Conservation (phyloP, 2,329 filamentous ascomycete genomes). For the Ploettnerulaceae sp. region DNA sequence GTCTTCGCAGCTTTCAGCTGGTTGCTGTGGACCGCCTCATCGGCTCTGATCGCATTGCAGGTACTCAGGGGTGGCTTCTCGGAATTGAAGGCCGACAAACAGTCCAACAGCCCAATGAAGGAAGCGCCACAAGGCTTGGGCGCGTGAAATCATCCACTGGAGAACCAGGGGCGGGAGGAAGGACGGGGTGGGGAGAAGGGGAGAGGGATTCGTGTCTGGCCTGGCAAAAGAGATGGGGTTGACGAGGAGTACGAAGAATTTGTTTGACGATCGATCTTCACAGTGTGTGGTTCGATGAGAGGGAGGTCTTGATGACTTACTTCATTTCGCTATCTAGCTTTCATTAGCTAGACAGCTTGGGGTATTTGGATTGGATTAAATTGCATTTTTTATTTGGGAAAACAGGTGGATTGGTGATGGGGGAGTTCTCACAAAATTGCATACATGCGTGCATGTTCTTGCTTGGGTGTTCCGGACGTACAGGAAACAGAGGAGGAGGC, state of each 20-base stretch:
- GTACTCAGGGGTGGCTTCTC: constrained; percentile 42
- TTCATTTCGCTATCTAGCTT: neutral
- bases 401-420: too few relatives aligned
- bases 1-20: constrained; percentile 51
- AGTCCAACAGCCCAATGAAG: constrained; percentile 28
- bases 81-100: constrained; percentile 27
- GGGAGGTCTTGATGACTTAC: constrained; percentile 11
- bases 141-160: constrained; percentile 12
- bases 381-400: too few relatives aligned
- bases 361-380: too few relatives aligned
- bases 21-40: constrained; percentile 47
- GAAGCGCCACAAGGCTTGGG: constrained; percentile 22
- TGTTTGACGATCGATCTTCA: too few relatives aligned
- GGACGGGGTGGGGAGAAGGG: neutral
- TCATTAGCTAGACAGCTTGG: neutral
- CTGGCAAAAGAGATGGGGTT: constrained; percentile 8
- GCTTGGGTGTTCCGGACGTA: too few relatives aligned
- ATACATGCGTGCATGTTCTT: too few relatives aligned
- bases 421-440: too few relatives aligned
- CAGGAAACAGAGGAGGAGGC: too few relatives aligned
- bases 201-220: constrained; percentile 5
- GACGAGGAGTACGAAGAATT: constrained; percentile 15
- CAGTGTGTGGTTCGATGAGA: too few relatives aligned
- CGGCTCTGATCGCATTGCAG: constrained; percentile 43
- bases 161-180: neutral